These are phyloP conservation scores for Conidiobolus incongruus DNA, from an alignment of 371 early-diverging fungal genomes.

Conservation along the genomic window DNA sequence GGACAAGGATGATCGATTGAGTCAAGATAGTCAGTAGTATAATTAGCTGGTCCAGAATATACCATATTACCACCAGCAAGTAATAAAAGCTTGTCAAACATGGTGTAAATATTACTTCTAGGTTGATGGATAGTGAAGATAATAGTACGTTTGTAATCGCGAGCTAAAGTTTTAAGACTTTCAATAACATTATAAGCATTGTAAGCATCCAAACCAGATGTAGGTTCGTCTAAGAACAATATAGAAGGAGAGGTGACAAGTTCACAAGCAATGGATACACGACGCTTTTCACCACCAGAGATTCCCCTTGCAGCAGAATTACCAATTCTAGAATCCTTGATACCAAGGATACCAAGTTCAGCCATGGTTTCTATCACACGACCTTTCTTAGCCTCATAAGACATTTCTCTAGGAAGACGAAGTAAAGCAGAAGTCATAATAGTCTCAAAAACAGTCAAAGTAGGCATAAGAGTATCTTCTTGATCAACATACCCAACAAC, in stretches of 20 bases:
- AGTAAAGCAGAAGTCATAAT: conserved; percentile 69
- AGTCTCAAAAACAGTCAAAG: conserved; percentile 76
- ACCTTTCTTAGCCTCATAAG: conserved; percentile 16
- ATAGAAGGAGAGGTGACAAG: conserved; percentile 61
- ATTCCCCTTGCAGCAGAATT: conserved; percentile 47
- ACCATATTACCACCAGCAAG: conserved; percentile 62
- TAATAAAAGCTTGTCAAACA: conserved; percentile 74
- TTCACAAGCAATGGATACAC: conserved; percentile 82
- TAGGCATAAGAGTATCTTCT: conserved; percentile 66
- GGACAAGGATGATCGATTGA: conserved; percentile 63
- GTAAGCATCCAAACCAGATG: conserved; percentile 78
- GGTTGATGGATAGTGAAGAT: conserved; percentile 93
- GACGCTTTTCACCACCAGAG: conserved; percentile 83
- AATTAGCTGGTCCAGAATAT: conserved; percentile 44
- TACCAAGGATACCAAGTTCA: conserved; percentile 36
- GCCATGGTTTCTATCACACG: conserved; percentile 41
- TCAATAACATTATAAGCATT: conserved; percentile 82
- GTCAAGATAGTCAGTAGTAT: conserved; percentile 29
- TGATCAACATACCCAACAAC: conserved; percentile 79
- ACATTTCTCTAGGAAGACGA: conserved; percentile 39
- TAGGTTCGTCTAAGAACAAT: conserved; percentile 75
- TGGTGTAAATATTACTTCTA: conserved; percentile 65
- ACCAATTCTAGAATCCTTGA: conserved; percentile 41
- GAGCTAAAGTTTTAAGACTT: conserved; percentile 57
- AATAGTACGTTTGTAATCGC: conserved; percentile 62